A percentile compares a stretch with the other conserved stretches of the same genome.
These are phyloP conservation scores for Nemania sp. DNA, from an alignment of 2,329 filamentous ascomycete genomes.

Conservation along the genomic window DNA sequence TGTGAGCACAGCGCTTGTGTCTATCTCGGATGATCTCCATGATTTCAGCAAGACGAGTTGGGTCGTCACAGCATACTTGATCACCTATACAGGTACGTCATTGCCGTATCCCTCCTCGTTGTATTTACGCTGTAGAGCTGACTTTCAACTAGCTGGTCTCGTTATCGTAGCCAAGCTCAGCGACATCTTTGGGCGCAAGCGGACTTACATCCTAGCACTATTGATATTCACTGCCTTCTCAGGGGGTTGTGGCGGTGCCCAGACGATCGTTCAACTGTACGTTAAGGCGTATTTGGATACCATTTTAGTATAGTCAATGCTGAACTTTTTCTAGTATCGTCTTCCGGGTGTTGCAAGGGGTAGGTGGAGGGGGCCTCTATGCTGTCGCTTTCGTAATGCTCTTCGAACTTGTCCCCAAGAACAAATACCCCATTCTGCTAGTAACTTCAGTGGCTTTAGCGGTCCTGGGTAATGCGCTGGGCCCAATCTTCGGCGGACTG, in stretches of 20 bases:
- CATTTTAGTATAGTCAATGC: neutral
- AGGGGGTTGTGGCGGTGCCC: constrained; percentile 26
- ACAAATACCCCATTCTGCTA: constrained; percentile 18
- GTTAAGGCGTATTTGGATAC: neutral
- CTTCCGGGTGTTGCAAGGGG: constrained; percentile 53
- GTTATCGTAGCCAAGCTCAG: constrained; percentile 36
- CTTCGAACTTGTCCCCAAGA: constrained; percentile 73
- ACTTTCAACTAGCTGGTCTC: neutral
- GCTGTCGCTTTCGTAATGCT: constrained; percentile 76
- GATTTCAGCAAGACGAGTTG: constrained; percentile 48
- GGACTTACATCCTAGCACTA: constrained; percentile 1
- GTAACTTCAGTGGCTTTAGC: constrained; percentile 6
- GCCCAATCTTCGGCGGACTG: constrained; percentile 38
- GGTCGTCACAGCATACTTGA: constrained; percentile 62
- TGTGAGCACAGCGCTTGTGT: constrained; percentile 63
- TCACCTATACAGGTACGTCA: constrained; percentile 59
- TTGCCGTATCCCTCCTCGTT: neutral
- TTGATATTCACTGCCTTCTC: constrained; percentile 30
- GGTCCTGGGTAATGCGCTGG: constrained; percentile 34
- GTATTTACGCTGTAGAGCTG: neutral
- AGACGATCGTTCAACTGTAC: constrained; percentile 27
- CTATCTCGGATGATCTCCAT: constrained; percentile 54
- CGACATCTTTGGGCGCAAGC: constrained; percentile 28
- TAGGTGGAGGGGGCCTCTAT: constrained; percentile 79
- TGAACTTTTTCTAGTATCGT: constrained; percentile 11